Percentiles rank a stretch among this genome's conserved stretches.
Conservation (phyloP, 2,329 filamentous ascomycete genomes). For the Curvularia sp. region DNA sequence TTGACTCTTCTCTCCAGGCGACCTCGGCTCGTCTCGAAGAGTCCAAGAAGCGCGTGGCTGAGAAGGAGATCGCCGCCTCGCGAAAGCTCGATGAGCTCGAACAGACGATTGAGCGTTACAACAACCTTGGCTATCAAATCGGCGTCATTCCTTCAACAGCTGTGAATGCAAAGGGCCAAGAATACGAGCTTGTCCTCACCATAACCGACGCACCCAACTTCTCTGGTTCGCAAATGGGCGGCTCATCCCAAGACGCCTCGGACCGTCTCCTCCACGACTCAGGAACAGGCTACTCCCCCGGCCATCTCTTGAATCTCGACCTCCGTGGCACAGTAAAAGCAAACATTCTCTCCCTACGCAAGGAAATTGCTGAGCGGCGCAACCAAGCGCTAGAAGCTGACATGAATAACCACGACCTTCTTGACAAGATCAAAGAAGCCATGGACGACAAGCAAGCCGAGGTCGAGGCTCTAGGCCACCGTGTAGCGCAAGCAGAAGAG, state of each 20-base stretch:
- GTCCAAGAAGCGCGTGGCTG: slow-evolving; percentile 78
- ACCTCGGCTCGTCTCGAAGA: slow-evolving; percentile 81
- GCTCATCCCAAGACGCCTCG: slow-evolving; percentile 55
- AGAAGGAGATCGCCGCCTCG: slow-evolving; percentile 88
- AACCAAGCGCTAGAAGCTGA: slow-evolving; percentile 84
- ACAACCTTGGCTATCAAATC: slow-evolving; percentile 91
- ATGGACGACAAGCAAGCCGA: slow-evolving; percentile 95
- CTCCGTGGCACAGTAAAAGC: slow-evolving; percentile 82
- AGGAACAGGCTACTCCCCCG: slow-evolving; percentile 85
- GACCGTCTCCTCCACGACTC: slow-evolving; percentile 84
- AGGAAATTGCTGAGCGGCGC: slow-evolving; percentile 90
- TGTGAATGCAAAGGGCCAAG: slow-evolving; percentile 80
- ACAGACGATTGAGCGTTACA: slow-evolving; percentile 86
- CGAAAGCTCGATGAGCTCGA: slow-evolving; percentile 91
- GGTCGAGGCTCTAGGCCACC: slow-evolving; percentile 88
- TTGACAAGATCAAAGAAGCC: slow-evolving; percentile 94
- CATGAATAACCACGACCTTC: slow-evolving; percentile 90
- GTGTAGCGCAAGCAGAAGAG: slow-evolving; percentile 85
- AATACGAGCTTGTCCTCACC: slow-evolving; percentile 86
- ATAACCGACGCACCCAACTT: slow-evolving; percentile 82
- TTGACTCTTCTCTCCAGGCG: slow-evolving; percentile 86
- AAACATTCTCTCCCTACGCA: slow-evolving; percentile 77
- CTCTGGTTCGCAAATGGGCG: slow-evolving; percentile 58
- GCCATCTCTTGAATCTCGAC: slow-evolving; percentile 87
- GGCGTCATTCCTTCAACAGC: slow-evolving; percentile 86